Percentiles rank a stretch among this genome's conserved stretches.
Conservation (phyloP, 768 basidiomycete species). For the Termitomyces sp. region DNA sequence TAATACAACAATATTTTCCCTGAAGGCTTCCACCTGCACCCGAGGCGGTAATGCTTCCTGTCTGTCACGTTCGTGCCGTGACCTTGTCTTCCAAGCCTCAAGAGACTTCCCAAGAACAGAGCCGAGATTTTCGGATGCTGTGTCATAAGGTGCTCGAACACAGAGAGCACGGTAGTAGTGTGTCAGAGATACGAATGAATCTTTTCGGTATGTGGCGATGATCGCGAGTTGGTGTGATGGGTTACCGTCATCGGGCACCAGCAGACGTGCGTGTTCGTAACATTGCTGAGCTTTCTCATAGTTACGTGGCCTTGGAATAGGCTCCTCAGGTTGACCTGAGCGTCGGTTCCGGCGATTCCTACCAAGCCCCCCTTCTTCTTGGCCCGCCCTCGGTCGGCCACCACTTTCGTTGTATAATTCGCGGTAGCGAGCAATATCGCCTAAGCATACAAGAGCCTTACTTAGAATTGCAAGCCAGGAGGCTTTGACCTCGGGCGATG, state of each 20-base stretch:
- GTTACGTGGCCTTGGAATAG: conserved; percentile 56
- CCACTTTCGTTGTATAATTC: conserved; percentile 83
- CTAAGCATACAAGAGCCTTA: conserved; percentile 88
- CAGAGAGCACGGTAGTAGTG: conserved; percentile 93
- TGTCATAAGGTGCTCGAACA: conserved; percentile 81
- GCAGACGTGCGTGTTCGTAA: conserved; percentile 81
- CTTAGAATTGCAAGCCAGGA: conserved; percentile 72
- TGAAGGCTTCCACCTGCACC: conserved; percentile 60
- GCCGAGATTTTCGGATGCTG: conserved; percentile 81
- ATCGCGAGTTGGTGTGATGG: conserved; percentile 96
- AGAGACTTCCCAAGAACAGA: conserved; percentile 65
- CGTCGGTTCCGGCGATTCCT: conserved; percentile 45
- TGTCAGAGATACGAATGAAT: conserved; percentile 75
- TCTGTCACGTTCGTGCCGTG: conserved; percentile 36
- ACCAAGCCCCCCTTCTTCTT: conserved; percentile 50
- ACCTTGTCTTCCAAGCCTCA: conserved; percentile 52
- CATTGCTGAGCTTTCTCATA: conserved; percentile 74
- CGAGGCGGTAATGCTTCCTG: conserved; percentile 40
- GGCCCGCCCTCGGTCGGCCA: conserved; percentile 62
- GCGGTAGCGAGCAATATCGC: conserved; percentile 91
- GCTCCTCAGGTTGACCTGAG: conserved; percentile 45
- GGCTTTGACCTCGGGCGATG: conserved; percentile 51
- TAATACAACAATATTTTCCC: conserved; percentile 70
- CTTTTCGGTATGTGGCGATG: conserved; percentile 78
- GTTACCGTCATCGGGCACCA: conserved; percentile 89